phyloP scores from a whole-genome alignment of 495 filamentous ascomycete species.

The Penicillium canariense region DNA sequence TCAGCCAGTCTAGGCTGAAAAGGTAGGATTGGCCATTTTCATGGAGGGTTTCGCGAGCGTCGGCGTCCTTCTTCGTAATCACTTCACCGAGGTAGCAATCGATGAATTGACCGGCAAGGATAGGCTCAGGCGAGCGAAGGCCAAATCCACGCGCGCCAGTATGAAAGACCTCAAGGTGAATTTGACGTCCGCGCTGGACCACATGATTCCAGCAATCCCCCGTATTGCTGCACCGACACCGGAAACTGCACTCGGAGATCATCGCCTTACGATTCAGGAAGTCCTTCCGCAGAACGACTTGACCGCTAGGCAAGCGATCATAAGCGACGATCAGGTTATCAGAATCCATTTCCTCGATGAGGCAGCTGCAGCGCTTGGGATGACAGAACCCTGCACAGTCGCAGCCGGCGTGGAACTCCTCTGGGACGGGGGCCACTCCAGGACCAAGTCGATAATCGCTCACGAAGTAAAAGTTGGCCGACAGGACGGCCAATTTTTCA shows the following conservation, averaged over 20 bases:
- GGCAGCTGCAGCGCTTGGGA: slow-evolving; percentile 37
- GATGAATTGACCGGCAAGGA: slow-evolving; percentile 79
- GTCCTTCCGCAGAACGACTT: slow-evolving; percentile 24
- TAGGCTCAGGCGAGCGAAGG: slow-evolving; percentile 63
- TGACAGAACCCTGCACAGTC: slow-evolving; percentile 34
- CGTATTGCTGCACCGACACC: slow-evolving; percentile 61
- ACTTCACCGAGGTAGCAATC: slow-evolving; percentile 89
- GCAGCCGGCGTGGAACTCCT: slow-evolving; percentile 45
- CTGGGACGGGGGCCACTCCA: slow-evolving; percentile 29
- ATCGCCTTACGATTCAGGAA: slow-evolving; percentile 36
- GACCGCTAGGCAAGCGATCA: neutral
- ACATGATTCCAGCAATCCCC: slow-evolving; percentile 71
- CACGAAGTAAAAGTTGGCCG: slow-evolving; percentile 45
- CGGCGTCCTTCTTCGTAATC: slow-evolving; percentile 68
- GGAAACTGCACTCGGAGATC: slow-evolving; percentile 81
- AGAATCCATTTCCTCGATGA: slow-evolving; percentile 36
- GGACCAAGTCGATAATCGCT: slow-evolving; percentile 37
- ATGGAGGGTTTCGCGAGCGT: slow-evolving; percentile 55
- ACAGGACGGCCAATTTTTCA: slow-evolving; percentile 23
- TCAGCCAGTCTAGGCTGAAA: slow-evolving; percentile 81
- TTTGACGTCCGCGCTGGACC: slow-evolving; percentile 71
- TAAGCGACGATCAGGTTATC: slow-evolving; percentile 42
- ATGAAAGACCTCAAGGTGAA: slow-evolving; percentile 79
- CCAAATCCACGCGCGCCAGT: slow-evolving; percentile 80
- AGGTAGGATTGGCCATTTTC: slow-evolving; percentile 59